Base-by-base conservation (phyloP, 177 flowering plant genomes). In the Vitis hybrid region DNA sequence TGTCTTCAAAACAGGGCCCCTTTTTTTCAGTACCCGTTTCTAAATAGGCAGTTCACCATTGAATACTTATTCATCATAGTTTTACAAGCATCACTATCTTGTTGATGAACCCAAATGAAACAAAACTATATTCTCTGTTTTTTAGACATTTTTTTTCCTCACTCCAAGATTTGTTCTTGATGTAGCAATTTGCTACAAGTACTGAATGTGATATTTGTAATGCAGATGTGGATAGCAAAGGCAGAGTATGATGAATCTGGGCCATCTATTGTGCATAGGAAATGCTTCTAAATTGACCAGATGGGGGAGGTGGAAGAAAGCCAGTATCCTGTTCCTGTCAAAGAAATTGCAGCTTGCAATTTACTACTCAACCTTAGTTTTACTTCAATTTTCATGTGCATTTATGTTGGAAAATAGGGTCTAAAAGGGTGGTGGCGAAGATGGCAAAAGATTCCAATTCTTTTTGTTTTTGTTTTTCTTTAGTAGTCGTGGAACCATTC, bases 191-290 rank as follows among this genome's bases (percentile, higher is more conserved):
- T 0, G 20, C 33, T 59, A 4, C 13, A 47, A 2, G 15, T 33
- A 13, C 15, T 31, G 11, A 15, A 0, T 24, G 12, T 19, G 31
- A 2, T 55, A 1, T 53, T 60, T 66, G 62, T 7, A 44, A 56
- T 66, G 72, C 79, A 81, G 83, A 81, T 81, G 83, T 81, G 83
- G 83, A 80, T 80, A 65, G 83, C 83, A 3, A 80, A 77, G 73
- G 81, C 81, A 4, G 81, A 79, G 66, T 79, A 79, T 51, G 81
- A 79, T 63, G 79, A 75, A 69, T 75, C 82, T 33, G 82, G 82
- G 11, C 82, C 82, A 13, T 79, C 82, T 0, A 79, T 76, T 69
- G 82, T 80, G 71, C 80, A 80, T 69, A 72, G 83, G 71, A 81
- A 81, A 61, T 81, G 84, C 84, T 78, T 81, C 71, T 81, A 66